Evolutionary conservation across 176 grass and related monocot genomes (phyloP).

Genomic region (Miscanthus lutarioriparius): DNA sequence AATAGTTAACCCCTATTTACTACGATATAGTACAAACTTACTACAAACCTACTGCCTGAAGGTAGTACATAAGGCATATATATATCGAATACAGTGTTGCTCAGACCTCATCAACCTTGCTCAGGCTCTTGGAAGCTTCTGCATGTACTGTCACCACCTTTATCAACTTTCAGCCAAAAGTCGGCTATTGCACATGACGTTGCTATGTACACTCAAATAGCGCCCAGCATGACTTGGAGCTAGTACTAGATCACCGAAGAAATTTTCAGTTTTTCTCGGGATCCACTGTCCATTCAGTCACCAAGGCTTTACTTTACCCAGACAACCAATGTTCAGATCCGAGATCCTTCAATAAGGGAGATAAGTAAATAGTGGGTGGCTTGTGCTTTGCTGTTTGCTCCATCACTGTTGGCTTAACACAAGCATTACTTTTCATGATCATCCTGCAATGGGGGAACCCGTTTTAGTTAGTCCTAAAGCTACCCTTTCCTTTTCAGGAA

Average conservation of each 20-base stretch:
- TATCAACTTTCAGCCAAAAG: conserved; percentile 18
- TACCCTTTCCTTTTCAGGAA: conserved; percentile 1
- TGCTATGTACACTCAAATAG: conserved; percentile 7
- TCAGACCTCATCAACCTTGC: conserved; percentile 5
- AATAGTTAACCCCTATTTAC: neutral
- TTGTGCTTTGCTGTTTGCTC: conserved; percentile 1
- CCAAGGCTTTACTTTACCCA: neutral
- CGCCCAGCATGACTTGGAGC: neutral
- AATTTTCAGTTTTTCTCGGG: neutral
- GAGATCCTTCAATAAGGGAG: neutral
- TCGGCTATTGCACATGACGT: conserved; percentile 31
- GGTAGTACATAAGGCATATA: neutral
- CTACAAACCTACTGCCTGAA: conserved; percentile 10
- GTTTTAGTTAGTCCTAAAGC: neutral
- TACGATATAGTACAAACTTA: neutral
- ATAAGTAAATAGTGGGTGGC: neutral
- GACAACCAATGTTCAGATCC: conserved; percentile 26
- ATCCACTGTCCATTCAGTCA: conserved; percentile 30
- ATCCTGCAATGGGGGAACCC: neutral
- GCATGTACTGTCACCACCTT: neutral
- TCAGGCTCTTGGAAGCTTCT: conserved; percentile 5
- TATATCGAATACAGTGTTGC: neutral
- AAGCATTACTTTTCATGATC: conserved; percentile 10
- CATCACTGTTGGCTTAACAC: conserved; percentile 1
- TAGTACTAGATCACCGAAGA: conserved; percentile 14